Evolutionary conservation across 2,329 filamentous ascomycete species (phyloP).

Genomic region (Diplocarpon rosae): DNA sequence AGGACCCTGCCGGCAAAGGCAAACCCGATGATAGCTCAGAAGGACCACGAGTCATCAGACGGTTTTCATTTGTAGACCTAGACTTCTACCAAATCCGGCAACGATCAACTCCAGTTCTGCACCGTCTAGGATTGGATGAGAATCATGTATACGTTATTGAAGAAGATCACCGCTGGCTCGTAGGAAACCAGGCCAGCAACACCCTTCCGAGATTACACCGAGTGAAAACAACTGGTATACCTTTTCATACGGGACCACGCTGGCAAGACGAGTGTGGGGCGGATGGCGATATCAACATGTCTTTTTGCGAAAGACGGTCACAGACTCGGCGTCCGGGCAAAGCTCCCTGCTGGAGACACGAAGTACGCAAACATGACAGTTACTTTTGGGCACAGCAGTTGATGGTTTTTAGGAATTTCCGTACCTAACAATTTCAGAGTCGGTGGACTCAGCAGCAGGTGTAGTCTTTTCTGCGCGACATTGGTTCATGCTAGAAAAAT

Average conservation of each 20-base stretch:
- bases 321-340: conserved; percentile 24
- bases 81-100: conserved; percentile 43
- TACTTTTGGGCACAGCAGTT: not conserved
- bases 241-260: conserved; percentile 40
- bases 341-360: conserved; percentile 43
- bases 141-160: conserved; percentile 43
- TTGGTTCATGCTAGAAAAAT: conserved; percentile 37
- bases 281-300: conserved; percentile 19
- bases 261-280: conserved; percentile 38
- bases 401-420: conserved; percentile 33
- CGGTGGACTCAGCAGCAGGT: conserved; percentile 34
- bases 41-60: conserved; percentile 36
- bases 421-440: conserved; percentile 37
- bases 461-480: conserved; percentile 35
- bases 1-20: conserved; percentile 34
- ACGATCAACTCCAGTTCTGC: conserved; percentile 37
- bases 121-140: conserved; percentile 37
- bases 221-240: conserved; percentile 41
- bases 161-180: conserved; percentile 41
- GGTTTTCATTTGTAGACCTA: conserved; percentile 40
- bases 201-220: conserved; percentile 34
- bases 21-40: conserved; percentile 27
- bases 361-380: conserved; percentile 9
- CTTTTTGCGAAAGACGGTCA: conserved; percentile 15
- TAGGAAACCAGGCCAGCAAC: conserved; percentile 33